These are phyloP conservation scores for Secale cereale DNA, from an alignment of 176 grass and related monocot species.

Conservation along the genomic window DNA sequence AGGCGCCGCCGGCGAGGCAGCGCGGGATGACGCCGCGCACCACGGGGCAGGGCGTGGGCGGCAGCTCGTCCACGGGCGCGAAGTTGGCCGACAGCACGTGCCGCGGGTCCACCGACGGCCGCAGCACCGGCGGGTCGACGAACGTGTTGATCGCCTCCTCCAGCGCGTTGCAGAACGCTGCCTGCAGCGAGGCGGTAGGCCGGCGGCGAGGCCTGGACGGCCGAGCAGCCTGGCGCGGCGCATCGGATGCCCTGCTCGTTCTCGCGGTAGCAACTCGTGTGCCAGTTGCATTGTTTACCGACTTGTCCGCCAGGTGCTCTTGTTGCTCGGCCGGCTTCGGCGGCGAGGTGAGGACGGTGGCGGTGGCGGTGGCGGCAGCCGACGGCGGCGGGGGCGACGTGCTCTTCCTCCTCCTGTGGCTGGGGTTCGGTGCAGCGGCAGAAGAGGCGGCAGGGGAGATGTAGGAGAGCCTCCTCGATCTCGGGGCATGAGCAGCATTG, in stretches of 20 bases:
- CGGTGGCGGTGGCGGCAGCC: conserved; percentile 13
- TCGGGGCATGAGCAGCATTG: conserved; percentile 11
- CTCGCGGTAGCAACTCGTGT: neutral
- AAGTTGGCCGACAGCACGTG: conserved; percentile 70
- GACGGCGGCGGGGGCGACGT: conserved; percentile 11
- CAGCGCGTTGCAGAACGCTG: conserved; percentile 73
- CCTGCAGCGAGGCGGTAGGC: conserved; percentile 32
- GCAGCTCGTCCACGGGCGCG: conserved; percentile 84
- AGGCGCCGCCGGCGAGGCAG: conserved; percentile 80
- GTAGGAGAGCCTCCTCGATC: conserved; percentile 21
- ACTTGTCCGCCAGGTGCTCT: neutral
- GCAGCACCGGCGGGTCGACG: conserved; percentile 68
- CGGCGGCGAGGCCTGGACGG: conserved; percentile 19
- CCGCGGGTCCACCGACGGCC: conserved; percentile 79
- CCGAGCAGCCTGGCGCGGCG: neutral
- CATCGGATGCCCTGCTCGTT: neutral
- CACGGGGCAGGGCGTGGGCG: conserved; percentile 63
- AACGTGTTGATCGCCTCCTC: conserved; percentile 91
- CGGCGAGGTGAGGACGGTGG: conserved; percentile 28
- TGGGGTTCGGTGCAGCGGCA: conserved; percentile 23
- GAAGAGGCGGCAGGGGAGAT: conserved; percentile 39
- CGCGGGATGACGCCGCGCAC: conserved; percentile 72
- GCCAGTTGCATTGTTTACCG: neutral
- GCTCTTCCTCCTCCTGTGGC: conserved; percentile 31
- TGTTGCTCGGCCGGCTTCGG: conserved; percentile 12